Evolutionary conservation across 495 filamentous ascomycete species (phyloP), one percentile per base, ranked within the genome.

Genomic region (Podospora bellae-mahoneyi): DNA sequence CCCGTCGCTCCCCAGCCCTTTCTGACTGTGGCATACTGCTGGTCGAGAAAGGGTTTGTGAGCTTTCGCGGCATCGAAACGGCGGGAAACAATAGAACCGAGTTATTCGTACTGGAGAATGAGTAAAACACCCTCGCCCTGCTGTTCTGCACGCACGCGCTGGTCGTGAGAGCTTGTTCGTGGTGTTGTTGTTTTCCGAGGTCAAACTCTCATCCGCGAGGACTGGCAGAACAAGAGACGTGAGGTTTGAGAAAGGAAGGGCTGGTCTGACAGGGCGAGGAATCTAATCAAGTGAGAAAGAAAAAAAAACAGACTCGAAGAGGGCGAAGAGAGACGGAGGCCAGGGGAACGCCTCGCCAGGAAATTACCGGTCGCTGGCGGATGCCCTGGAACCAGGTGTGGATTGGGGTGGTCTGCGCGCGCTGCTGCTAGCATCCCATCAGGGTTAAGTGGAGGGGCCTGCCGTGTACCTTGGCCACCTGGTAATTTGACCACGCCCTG

Each of bases 21-120:
- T 83, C 81, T 26, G 78, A 69, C 10, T 74, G 69, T 44, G 77
- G 70, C 76, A 78, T 78, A 62, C 53, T 73, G 69, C 53, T 73
- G 69, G 77, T 73, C 16, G 75, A 74, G 60, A 80, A 80, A 27
- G 78, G 78, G 68, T 80, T 80, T 26, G 78, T 59, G 30, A 84
- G 75, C 74, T 87, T 78, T 82, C 86, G 87, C 72, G 79, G 77
- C 87, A 88, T 82, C 68, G 79, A 60, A 62, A 62, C 34, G 19
- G 56, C 55, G 55, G 54, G n/a, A 28, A 13, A 6, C 6, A 48
- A 55, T 23, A 26, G 62, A 60, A n/a, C 53, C 54, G 68, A 62
- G 9, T 59, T 39, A 15, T 57, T 53, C 48, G 55, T 57, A 55
- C 30, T 19, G 64, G 9, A 23, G 61, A 65, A 7, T 19, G 34